Percentiles rank a stretch among this genome's conserved stretches.
phyloP scores from a whole-genome alignment of 345 rosid genomes.

The Eutrema japonicum region DNA sequence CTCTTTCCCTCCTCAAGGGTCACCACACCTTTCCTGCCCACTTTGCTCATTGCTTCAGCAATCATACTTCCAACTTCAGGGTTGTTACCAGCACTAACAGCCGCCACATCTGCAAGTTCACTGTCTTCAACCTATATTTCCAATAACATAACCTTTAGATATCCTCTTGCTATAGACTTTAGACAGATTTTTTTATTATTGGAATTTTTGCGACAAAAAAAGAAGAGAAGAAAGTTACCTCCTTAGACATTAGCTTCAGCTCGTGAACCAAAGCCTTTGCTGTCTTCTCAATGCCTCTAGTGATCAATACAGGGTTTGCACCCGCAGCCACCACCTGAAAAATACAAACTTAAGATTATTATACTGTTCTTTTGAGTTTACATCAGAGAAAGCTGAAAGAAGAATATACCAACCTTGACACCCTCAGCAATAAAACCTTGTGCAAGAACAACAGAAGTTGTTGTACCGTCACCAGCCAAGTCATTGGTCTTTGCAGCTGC shows the following conservation, averaged over 20 bases:
- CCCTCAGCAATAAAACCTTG: conserved; percentile 96
- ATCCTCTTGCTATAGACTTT: background rate
- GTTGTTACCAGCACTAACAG: conserved; percentile 98
- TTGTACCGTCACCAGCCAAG: conserved; percentile 98
- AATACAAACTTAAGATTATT: background rate
- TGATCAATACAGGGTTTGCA: conserved; percentile 90
- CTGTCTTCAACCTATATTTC: conserved; percentile 86
- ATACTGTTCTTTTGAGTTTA: background rate
- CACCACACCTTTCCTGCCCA: conserved; percentile 95
- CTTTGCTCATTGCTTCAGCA: conserved; percentile 96
- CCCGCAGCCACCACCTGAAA: conserved; percentile 96
- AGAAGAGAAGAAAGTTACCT: conserved; percentile 48
- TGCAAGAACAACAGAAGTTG: conserved; percentile 98
- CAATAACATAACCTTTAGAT: conserved; percentile 9
- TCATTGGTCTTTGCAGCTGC: conserved; percentile 99
- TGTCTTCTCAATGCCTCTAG: conserved; percentile 95
- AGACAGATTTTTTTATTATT: background rate
- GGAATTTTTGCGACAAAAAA: background rate
- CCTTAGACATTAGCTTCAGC: conserved; percentile 81
- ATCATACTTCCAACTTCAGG: conserved; percentile 84
- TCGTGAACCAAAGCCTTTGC: conserved; percentile 77
- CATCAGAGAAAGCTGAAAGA: background rate
- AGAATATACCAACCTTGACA: conserved; percentile 67
- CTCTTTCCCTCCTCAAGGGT: conserved; percentile 99
- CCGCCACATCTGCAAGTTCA: conserved; percentile 98